Percentiles rank a stretch among this genome's conserved stretches.
phyloP scores from a whole-genome alignment of 345 rosid genomes.

The Aurinia saxatilis region DNA sequence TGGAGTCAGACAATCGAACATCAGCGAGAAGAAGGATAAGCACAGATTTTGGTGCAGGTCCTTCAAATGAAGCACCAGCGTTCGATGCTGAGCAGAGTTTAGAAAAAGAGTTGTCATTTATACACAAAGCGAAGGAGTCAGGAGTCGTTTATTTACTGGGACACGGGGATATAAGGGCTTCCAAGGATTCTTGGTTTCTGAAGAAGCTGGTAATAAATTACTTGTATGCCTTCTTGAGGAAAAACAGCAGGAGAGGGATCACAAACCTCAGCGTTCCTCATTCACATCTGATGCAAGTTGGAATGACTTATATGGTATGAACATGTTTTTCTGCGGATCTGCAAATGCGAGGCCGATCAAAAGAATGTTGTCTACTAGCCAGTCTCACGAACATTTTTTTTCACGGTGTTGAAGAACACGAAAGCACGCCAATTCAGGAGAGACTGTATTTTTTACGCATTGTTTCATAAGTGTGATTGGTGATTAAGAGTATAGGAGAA shows the following conservation, averaged over 20 bases:
- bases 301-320: constrained; percentile 99
- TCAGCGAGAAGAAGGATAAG: constrained; percentile 56
- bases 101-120: constrained; percentile 84
- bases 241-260: constrained; percentile 86
- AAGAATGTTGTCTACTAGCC: constrained; percentile 7
- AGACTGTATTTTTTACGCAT: neutral
- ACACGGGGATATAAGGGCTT: constrained; percentile 91
- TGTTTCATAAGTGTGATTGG: constrained; percentile 9
- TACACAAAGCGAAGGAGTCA: constrained; percentile 87
- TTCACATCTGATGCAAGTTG: constrained; percentile 94
- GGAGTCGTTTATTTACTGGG: constrained; percentile 99
- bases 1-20: constrained; percentile 23
- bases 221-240: constrained; percentile 91
- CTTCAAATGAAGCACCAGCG: constrained; percentile 24
- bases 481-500: constrained; percentile 17
- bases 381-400: neutral
- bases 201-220: constrained; percentile 92
- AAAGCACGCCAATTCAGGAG: neutral
- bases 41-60: constrained; percentile 34
- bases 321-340: neutral
- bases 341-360: neutral
- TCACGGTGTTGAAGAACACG: neutral
- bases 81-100: constrained; percentile 75
- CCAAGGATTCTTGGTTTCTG: constrained; percentile 94
- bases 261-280: constrained; percentile 94